Base-by-base conservation (phyloP, 164 flowering plant genomes). In the Magnolia officinalis region DNA sequence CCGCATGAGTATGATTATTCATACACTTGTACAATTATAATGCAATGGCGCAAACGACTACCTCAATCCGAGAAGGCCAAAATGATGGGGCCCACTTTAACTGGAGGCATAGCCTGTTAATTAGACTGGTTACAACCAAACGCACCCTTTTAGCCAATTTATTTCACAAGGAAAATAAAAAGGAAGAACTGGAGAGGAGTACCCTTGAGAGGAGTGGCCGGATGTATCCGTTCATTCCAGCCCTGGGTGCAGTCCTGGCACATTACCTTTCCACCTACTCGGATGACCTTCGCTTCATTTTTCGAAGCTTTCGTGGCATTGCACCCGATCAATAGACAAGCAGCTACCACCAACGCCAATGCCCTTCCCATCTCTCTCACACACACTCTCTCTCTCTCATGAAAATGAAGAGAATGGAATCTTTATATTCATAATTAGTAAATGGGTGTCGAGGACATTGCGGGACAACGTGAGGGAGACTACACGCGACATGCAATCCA, bases 201-300 rank as follows among this genome's bases (percentile, higher is more conserved):
- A 92, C 95, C 95, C 81, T 87, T 82, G 80, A 94, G 84, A 18
- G 95, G 93, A 1, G 77, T 82, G 73, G 80, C 74, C 7, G 88
- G 94, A 2, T 83, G 63, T 24, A 79, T 82, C 97, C 97, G 91
- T 67, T 90, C 84, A 5, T 88, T 85, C 86, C 86, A 94, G 24
- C 84, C 86, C 65, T 81, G 64, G 75, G 87, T 80, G 87, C 98
- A 92, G 75, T 92, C 98, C 65, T 94, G 96, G 90, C 98, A 92
- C 77, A 90, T 59, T 2, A 94, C 92, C 79, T 86, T 88, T 10
- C 98, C 98, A 37, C 84, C 83, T 1, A 92, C 88, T 71, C 85
- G 88, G 0, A 90, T 79, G 29, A 79, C 82, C 8, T 51, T 73
- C 0, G 76, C 16, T 19, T 85, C 77, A 14, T 80, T 85, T 50